Base-by-base conservation (phyloP, 495 filamentous ascomycete species). In the Oidiodendron maius region DNA sequence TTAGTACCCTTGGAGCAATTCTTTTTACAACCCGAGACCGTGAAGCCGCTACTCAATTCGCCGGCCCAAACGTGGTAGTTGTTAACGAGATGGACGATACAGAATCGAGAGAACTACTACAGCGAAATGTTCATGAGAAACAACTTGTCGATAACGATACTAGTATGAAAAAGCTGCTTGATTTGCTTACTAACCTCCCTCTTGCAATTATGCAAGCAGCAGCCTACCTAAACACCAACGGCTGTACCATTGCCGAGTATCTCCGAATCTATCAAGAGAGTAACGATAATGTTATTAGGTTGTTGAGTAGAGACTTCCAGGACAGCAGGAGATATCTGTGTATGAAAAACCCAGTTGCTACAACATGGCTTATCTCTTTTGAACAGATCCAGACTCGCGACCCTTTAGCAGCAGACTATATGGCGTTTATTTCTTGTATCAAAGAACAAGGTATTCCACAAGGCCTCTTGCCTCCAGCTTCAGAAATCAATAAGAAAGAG, bases 251-350 rank as follows among this genome's bases (percentile, higher is more conserved):
- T 26, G 3, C 23, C 10, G 22, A 53, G 8, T 53, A 53, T 48
- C 22, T 53, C 16, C n/a, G 16, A 41, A 40, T 53, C 50, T 48
- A 48, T 38, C 4, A 47, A 21, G 34, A 53, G 36, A 53, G 23
- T 16, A 46, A 38, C 21, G 17, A 54, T 32, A 42, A 35, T 8
- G 25, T 53, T 32, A 35, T 50, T 18, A 12, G 20, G 24, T 55
- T 79, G 5, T 53, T 80, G 12, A 75, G 70, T 46, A 51, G 65
- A 55, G 73, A 77, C 2, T 82, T 81, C 36, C 55, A 64, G 4
- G 75, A 78, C 23, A 50, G 68, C 3, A 57, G 62, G 8, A 57
- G 72, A 44, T 75, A 77, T 50, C 23, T 13, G n/a, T n/a, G n/a
- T n/a, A n/a, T n/a, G n/a, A n/a, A n/a, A n/a, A n/a, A n/a, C n/a